phyloP scores from a whole-genome alignment of 73 alveolate species.

The Paramecium primaurelia region DNA sequence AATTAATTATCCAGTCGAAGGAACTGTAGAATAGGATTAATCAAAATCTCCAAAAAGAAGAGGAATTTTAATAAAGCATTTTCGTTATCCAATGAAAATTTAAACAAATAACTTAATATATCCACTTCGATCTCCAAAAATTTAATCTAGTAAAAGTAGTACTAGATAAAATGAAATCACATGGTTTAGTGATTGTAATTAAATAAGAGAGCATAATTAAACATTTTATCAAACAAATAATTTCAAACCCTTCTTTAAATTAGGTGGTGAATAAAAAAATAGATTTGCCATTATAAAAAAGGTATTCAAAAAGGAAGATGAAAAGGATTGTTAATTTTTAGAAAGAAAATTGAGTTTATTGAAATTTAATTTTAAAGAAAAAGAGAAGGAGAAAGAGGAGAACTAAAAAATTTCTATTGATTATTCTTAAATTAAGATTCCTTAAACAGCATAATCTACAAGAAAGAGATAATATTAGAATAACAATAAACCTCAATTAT shows the following conservation, averaged over 20 bases:
- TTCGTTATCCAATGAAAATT: neutral
- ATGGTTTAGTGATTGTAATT: neutral
- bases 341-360: neutral
- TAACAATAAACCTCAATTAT: neutral
- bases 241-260: neutral
- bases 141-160: neutral
- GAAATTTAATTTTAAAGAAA: neutral
- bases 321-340: neutral
- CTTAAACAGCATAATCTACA: neutral
- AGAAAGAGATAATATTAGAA: neutral
- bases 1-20: constrained; percentile 11
- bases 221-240: neutral
- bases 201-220: neutral
- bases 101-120: neutral
- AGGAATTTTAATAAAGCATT: neutral
- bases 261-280: neutral
- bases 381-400: neutral
- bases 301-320: neutral
- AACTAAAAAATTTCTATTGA: neutral
- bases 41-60: neutral
- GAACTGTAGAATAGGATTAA: neutral
- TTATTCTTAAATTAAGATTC: neutral
- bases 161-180: neutral
- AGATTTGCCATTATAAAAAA: neutral
- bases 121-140: neutral